Conservation (phyloP, 2,329 filamentous ascomycete genomes). For the Paracamarosporium sp. region DNA sequence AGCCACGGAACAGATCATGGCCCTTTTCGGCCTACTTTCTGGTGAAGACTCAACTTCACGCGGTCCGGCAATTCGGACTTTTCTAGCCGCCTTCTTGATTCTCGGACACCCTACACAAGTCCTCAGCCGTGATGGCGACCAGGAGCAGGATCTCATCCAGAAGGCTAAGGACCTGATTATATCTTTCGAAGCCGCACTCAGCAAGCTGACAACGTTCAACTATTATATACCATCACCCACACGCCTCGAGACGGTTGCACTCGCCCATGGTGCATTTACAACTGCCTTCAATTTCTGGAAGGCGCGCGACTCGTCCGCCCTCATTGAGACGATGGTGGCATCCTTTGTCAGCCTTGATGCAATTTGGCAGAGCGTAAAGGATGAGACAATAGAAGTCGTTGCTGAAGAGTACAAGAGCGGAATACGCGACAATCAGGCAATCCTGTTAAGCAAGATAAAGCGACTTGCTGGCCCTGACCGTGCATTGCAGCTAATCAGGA, state of each 20-base stretch:
- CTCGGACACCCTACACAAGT: constrained; percentile 80
- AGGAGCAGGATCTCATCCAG: constrained; percentile 74
- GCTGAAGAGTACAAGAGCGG: constrained; percentile 79
- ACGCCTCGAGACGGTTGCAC: constrained; percentile 67
- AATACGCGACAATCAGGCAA: constrained; percentile 80
- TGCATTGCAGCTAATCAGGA: constrained; percentile 75
- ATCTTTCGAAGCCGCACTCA: constrained; percentile 77
- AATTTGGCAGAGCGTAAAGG: constrained; percentile 83
- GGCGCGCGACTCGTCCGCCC: constrained; percentile 76
- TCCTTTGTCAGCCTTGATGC: constrained; percentile 85
- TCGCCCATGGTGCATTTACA: constrained; percentile 76
- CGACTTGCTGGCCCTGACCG: constrained; percentile 74
- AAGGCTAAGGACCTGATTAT: constrained; percentile 80
- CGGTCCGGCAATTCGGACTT: constrained; percentile 73
- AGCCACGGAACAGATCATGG: constrained; percentile 70
- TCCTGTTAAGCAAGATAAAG: constrained; percentile 80
- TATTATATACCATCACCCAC: constrained; percentile 70
- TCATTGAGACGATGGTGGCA: constrained; percentile 85
- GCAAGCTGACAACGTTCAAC: constrained; percentile 70
- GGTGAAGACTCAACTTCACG: constrained; percentile 66
- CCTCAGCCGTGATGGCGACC: constrained; percentile 74
- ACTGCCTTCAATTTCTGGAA: constrained; percentile 86
- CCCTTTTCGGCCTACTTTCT: constrained; percentile 68
- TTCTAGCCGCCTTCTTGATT: constrained; percentile 81
- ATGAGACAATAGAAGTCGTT: constrained; percentile 75